Evolutionary conservation across 140 eudicot species (phyloP).

Genomic region (Erigeron philadelphicus): DNA sequence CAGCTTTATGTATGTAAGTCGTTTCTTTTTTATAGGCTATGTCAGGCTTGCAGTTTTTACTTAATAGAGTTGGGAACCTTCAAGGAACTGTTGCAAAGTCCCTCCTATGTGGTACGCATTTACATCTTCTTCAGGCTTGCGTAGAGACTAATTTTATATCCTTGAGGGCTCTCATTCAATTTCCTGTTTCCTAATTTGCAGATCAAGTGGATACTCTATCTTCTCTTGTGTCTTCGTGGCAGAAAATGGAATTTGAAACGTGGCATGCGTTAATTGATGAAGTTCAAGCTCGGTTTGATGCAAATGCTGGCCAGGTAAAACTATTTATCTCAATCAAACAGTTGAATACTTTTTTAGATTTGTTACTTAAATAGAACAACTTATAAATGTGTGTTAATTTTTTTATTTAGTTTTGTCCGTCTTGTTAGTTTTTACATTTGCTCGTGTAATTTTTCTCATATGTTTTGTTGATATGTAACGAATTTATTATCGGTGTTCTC

Average conservation of each 20-base stretch:
- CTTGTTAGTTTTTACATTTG: not conserved
- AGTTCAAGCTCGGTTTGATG: slow-evolving; percentile 67
- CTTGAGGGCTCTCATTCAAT: not conserved
- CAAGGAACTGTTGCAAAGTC: slow-evolving; percentile 77
- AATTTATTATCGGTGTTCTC: not conserved
- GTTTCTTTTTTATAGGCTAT: slow-evolving; percentile 56
- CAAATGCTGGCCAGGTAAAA: slow-evolving; percentile 81
- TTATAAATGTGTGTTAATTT: not conserved
- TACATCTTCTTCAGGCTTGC: not conserved
- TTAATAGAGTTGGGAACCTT: slow-evolving; percentile 53
- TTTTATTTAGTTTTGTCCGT: not conserved
- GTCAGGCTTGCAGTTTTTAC: slow-evolving; percentile 74
- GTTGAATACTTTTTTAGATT: not conserved
- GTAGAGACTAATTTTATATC: slow-evolving; percentile 2
- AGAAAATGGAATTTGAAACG: slow-evolving; percentile 78
- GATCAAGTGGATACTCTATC: slow-evolving; percentile 62
- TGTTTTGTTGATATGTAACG: slow-evolving; percentile 8
- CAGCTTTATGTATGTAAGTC: slow-evolving; percentile 6
- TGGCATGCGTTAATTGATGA: slow-evolving; percentile 89
- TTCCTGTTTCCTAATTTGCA: slow-evolving; percentile 21
- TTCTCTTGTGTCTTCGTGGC: slow-evolving; percentile 69
- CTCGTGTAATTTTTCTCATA: not conserved
- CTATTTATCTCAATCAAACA: not conserved
- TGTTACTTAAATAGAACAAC: not conserved
- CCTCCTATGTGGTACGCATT: slow-evolving; percentile 57